Evolutionary conservation across 805 yeast genomes (phyloP).

Genomic region (Komagataella kurtzmanii): DNA sequence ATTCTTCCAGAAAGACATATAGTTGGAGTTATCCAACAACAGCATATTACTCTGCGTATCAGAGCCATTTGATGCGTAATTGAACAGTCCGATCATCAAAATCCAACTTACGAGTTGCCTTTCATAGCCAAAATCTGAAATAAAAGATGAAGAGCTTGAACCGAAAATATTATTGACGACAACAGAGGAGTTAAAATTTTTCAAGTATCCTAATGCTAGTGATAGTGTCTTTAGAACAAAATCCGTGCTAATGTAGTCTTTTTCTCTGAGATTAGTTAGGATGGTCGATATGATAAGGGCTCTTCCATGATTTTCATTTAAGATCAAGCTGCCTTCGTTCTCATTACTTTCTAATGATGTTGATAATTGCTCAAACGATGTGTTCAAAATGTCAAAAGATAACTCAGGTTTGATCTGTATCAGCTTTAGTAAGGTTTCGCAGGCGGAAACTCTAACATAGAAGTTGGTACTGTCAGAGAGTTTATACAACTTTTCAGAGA

Average conservation of each 20-base stretch:
- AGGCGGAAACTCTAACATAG: slow-evolving; percentile 26
- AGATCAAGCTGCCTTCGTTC: slow-evolving; percentile 8
- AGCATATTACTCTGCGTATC: slow-evolving; percentile 33
- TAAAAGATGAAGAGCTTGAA: slow-evolving; percentile 12
- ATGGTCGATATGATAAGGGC: slow-evolving; percentile 18
- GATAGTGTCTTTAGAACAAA: slow-evolving; percentile 17
- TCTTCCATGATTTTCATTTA: slow-evolving; percentile 17
- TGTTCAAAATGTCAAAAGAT: slow-evolving; percentile 16
- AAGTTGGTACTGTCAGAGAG: slow-evolving; percentile 24
- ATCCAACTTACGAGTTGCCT: slow-evolving; percentile 44
- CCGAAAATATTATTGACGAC: slow-evolving; percentile 18
- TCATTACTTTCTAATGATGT: slow-evolving; percentile 20
- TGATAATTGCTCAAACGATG: slow-evolving; percentile 20
- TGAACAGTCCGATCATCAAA: slow-evolving; percentile 47
- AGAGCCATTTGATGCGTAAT: slow-evolving; percentile 22
- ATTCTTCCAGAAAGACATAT: slow-evolving; percentile 52
- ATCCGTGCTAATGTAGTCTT: slow-evolving; percentile 17
- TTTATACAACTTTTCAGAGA: slow-evolving; percentile 20
- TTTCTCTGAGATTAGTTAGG: slow-evolving; percentile 13
- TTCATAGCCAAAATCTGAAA: slow-evolving; percentile 18
- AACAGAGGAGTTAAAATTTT: slow-evolving; percentile 21
- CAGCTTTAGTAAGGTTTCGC: slow-evolving; percentile 18
- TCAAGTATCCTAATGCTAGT: slow-evolving; percentile 13
- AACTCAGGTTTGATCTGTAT: slow-evolving; percentile 21
- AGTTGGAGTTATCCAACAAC: slow-evolving; percentile 40